These are phyloP conservation scores for Trametes cingulata DNA, from an alignment of 768 basidiomycete genomes.

Conservation along the genomic window DNA sequence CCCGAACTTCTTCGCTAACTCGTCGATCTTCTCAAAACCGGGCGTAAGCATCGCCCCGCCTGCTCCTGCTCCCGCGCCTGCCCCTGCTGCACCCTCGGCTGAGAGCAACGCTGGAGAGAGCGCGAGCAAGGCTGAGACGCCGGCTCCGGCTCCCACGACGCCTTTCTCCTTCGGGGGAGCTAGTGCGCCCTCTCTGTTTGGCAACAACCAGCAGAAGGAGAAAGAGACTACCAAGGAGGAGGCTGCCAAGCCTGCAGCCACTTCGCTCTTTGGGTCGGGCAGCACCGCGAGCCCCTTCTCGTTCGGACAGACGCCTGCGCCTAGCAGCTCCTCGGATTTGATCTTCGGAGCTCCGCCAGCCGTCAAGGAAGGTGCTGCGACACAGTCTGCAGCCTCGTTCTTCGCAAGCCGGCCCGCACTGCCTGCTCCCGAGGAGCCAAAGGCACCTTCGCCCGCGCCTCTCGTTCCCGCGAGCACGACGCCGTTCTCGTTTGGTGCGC, in stretches of 20 bases:
- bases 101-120: not conserved
- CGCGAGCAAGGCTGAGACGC: not conserved
- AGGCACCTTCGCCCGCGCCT: not conserved
- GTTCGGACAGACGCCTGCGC: not conserved
- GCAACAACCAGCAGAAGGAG: not conserved
- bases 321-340: not conserved
- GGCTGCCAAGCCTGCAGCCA: slow-evolving; percentile 1
- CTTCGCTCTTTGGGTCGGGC: not conserved
- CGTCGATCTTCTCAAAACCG: slow-evolving; percentile 46
- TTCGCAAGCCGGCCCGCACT: not conserved
- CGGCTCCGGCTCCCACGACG: not conserved
- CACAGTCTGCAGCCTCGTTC: not conserved
- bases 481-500: slow-evolving; percentile 6
- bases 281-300: slow-evolving; percentile 1
- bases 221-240: slow-evolving; percentile 5
- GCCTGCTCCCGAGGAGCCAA: not conserved
- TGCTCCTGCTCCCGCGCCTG: not conserved
- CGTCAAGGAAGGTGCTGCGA: not conserved
- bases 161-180: slow-evolving; percentile 3
- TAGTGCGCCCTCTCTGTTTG: not conserved
- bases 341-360: slow-evolving; percentile 4
- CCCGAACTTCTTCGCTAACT: slow-evolving; percentile 67
- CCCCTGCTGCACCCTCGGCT: slow-evolving; percentile 31
- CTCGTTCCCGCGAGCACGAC: not conserved
- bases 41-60: slow-evolving; percentile 16